These are phyloP conservation scores for Podosphaera aphanis DNA, from an alignment of 2,329 filamentous ascomycete species.

Conservation along the genomic window DNA sequence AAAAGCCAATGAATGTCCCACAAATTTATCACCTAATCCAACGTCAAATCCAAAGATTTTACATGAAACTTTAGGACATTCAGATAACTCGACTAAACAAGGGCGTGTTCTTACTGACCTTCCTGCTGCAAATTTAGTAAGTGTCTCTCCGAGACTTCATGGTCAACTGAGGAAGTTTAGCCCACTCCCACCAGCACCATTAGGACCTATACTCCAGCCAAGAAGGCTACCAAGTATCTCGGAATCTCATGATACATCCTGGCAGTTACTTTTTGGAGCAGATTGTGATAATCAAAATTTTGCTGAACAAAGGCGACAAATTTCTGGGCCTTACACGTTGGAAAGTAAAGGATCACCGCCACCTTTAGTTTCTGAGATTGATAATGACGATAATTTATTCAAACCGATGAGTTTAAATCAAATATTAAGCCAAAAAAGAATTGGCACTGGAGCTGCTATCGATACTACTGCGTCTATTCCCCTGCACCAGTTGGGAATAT, in stretches of 20 bases:
- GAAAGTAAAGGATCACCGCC: background rate
- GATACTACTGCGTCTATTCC: background rate
- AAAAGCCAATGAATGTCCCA: slow-evolving; percentile 1
- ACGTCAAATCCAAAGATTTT: slow-evolving; percentile 2
- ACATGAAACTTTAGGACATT: slow-evolving; percentile 4
- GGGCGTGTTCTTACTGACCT: slow-evolving; percentile 9
- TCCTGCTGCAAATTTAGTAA: background rate
- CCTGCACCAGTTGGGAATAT: slow-evolving; percentile 4
- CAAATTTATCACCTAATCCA: slow-evolving; percentile 2
- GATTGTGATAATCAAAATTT: slow-evolving; percentile 10
- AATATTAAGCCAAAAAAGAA: slow-evolving; percentile 2
- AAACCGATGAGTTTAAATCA: slow-evolving; percentile 9
- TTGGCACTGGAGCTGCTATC: background rate
- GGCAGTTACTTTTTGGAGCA: slow-evolving; percentile 14
- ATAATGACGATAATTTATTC: slow-evolving; percentile 7
- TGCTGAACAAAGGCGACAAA: slow-evolving; percentile 11
- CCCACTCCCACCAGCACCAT: slow-evolving; percentile 7
- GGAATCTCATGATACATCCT: slow-evolving; percentile 10
- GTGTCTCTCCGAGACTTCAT: slow-evolving; percentile 1
- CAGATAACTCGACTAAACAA: slow-evolving; percentile 4
- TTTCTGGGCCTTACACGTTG: slow-evolving; percentile 3
- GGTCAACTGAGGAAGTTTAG: slow-evolving; percentile 6
- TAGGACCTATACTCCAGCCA: slow-evolving; percentile 9
- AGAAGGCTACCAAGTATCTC: slow-evolving; percentile 11
- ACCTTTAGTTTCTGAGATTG: slow-evolving; percentile 2